Percentiles rank a stretch among this genome's conserved stretches.
Conservation (phyloP, 2,329 filamentous ascomycete species). For the Aureobasidium sp. region DNA sequence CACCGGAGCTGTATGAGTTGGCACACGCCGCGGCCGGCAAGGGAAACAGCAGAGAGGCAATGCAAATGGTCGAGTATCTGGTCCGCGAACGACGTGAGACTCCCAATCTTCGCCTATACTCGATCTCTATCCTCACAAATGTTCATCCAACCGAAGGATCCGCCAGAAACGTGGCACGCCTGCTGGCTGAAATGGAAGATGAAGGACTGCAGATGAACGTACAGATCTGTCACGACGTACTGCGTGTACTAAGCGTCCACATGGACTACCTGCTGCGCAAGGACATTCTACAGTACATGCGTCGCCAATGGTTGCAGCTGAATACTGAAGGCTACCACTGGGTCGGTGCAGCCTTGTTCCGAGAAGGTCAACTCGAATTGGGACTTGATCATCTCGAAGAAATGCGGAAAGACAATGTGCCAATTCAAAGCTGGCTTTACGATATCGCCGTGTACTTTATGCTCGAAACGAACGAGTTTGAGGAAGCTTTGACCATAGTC, state of each 20-base stretch:
- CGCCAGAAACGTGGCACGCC: slow-evolving; percentile 51
- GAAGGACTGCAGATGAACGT: slow-evolving; percentile 57
- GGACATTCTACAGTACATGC: slow-evolving; percentile 66
- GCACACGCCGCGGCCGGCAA: slow-evolving; percentile 38
- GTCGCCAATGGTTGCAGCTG: slow-evolving; percentile 61
- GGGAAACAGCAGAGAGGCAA: slow-evolving; percentile 34
- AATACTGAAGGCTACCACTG: slow-evolving; percentile 57
- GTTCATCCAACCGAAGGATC: slow-evolving; percentile 58
- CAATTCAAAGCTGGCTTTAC: slow-evolving; percentile 65
- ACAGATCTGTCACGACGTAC: slow-evolving; percentile 61
- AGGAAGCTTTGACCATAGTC: slow-evolving; percentile 67
- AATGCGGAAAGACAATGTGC: slow-evolving; percentile 52
- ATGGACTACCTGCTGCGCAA: slow-evolving; percentile 74
- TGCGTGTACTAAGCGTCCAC: slow-evolving; percentile 73
- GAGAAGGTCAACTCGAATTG: slow-evolving; percentile 76
- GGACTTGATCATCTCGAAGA: slow-evolving; percentile 64
- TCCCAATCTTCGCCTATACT: slow-evolving; percentile 59
- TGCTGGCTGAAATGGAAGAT: slow-evolving; percentile 67
- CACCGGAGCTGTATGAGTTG: slow-evolving; percentile 40
- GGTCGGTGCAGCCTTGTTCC: slow-evolving; percentile 65
- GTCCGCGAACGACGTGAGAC: slow-evolving; percentile 49
- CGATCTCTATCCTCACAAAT: slow-evolving; percentile 68
- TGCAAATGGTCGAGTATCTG: slow-evolving; percentile 51
- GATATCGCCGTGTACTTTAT: slow-evolving; percentile 71
- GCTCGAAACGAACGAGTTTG: slow-evolving; percentile 63